Base-by-base conservation (phyloP, 345 rosid species). In the Zanthoxylum bungeanum region DNA sequence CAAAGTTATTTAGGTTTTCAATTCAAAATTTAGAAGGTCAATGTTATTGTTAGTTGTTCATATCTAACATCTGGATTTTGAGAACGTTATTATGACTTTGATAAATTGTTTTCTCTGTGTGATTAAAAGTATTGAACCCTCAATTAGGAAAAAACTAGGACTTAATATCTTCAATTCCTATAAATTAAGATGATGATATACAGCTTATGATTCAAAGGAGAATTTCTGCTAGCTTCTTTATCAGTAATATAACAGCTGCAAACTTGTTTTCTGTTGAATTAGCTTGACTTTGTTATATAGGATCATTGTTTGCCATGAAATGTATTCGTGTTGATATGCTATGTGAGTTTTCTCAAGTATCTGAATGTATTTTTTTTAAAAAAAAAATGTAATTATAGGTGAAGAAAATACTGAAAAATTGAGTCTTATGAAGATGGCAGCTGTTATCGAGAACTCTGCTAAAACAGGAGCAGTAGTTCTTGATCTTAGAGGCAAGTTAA, bases 401-500 rank as follows among this genome's bases (percentile, higher is more conserved):
- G 74, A 79, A 69, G 81, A 28, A 58, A 66, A 75, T 16, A 40
- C 58, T 47, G 86, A 82, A 69, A 85, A 86, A 64, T 52, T 89
- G 74, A 89, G 77, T 79, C 76, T 89, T 34, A 76, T 87, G 85
- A 85, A 85, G 72, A 81, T 79, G 44, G 93, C 91, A 40, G 80
- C 89, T n/a, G 50, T 85, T 22, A 88, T 88, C 42, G 93, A 86
- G 76, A 77, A 70, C 66, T 61, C 86, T 56, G 88, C 86, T 34
- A 88, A 75, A 77, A 77, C 52, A 24, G 81, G 84, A 55, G 74
- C 79, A 34, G 33, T 33, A 19, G 75, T 73, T 73, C 83, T 86
- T 70, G 85, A 88, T 78, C 90, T 88, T 9, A 83, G 64, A 74
- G 86, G 86, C 75, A 88, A 76, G 77, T 70, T 88, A 77, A 82